A percentile compares a stretch with the other conserved stretches of the same genome.
Conservation (phyloP, 805 yeast genomes). For the Yamadazyma nakazawae region DNA sequence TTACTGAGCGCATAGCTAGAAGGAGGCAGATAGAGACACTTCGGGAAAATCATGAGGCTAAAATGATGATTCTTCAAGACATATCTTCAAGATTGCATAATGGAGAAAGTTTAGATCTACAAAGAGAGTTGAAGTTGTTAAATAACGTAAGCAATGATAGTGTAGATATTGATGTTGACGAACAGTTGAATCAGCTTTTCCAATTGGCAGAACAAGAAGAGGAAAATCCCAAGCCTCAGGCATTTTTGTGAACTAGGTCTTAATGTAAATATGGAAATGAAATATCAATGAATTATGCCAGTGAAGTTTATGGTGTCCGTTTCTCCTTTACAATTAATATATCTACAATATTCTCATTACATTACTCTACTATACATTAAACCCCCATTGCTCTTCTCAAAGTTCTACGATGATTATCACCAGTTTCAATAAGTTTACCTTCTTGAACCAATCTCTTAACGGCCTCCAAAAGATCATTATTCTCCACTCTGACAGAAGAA, state of each 20-base stretch:
- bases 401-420: conserved; percentile 68
- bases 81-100: conserved; percentile 25
- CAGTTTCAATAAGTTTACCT: conserved; percentile 62
- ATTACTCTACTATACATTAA: conserved; percentile 2
- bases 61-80: conserved; percentile 31
- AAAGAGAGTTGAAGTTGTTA: conserved; percentile 34
- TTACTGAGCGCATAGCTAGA: conserved; percentile 45
- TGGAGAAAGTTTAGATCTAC: conserved; percentile 41
- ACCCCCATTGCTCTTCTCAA: conserved; percentile 31
- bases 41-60: conserved; percentile 35
- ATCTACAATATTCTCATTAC: not conserved
- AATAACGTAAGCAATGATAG: conserved; percentile 24
- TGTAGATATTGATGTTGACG: conserved; percentile 38
- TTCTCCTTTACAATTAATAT: not conserved
- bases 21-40: conserved; percentile 43
- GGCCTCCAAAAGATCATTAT: conserved; percentile 65
- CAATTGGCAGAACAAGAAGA: conserved; percentile 30
- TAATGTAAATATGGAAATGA: too few relatives aligned
- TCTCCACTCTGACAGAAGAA: conserved; percentile 61
- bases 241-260: not conserved
- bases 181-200: conserved; percentile 34
- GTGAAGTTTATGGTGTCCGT: too few relatives aligned
- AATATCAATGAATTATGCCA: not conserved
- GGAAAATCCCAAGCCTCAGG: not conserved
- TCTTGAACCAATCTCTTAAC: conserved; percentile 68